Evolutionary conservation across 2,329 filamentous ascomycete genomes (phyloP), one percentile per base, ranked within the genome.

Genomic region (Trichoderma sp.): DNA sequence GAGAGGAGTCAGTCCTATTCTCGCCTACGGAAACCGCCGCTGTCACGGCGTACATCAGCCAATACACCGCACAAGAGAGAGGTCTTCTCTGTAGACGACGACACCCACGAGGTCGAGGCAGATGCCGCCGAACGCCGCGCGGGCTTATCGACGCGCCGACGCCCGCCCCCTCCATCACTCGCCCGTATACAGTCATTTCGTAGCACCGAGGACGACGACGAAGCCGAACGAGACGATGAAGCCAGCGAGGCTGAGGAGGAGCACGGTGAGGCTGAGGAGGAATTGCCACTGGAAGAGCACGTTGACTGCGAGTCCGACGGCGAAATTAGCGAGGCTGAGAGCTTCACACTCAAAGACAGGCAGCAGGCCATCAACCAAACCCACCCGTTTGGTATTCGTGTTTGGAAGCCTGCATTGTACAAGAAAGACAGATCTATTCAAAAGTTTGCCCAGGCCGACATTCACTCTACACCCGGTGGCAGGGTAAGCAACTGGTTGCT

Each of bases 331-430:
- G 97, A 98, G 80, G 94, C 97, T 1, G 97, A 98, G 85, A 98
- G 96, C 86, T 99, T 99, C 83, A 99, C 97, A 0, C 89, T 99
- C 80, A 98, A 97, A 84, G 97, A 99, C 84, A 92, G 97, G 74
- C 97, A 99, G 85, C 92, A 98, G 83, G 97, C 97, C 78, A 99
- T 99, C 88, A 99, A 99, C 85, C 93, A 98, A 83, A 99, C 97
- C 0, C 97, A 99, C 87, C 97, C 97, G 0, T 99, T 99, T 81
- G 97, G 97, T 88, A 98, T 99, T 82, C 92, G 97, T 83, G 94
- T 99, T 78, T 99, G 97, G 97, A 99, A 99, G 84, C 97, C 97
- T 60, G 97, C 97, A 1, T 85, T 99, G 77, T 99, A 99, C 89
- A 99, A 99, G 86, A 99, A 99, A 85, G 93, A 93, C 80, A 92